Percentiles rank a stretch among this genome's conserved stretches.
phyloP scores from a whole-genome alignment of 441 rosid species.

The Rhodomyrtus psidioides region DNA sequence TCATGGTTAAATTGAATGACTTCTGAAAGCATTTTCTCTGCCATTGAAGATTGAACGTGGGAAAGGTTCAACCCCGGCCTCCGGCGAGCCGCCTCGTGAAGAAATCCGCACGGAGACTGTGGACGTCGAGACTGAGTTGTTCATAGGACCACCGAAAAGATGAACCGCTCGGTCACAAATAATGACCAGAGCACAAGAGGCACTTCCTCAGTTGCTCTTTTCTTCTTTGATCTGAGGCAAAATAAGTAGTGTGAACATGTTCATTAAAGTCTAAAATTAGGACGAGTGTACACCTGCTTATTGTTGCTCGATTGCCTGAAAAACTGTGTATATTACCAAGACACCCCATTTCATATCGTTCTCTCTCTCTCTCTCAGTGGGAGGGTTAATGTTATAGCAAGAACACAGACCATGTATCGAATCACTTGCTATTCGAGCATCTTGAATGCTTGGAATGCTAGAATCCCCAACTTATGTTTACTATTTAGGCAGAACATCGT shows the following conservation, averaged over 20 bases:
- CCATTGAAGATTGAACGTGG: neutral
- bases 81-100: neutral
- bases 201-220: neutral
- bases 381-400: neutral
- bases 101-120: neutral
- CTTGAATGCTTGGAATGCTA: neutral
- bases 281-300: neutral
- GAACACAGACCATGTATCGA: neutral
- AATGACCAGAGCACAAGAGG: neutral
- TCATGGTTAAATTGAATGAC: neutral
- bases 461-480: neutral
- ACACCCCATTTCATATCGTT: neutral
- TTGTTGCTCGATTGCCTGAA: neutral
- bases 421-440: neutral
- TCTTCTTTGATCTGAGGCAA: neutral
- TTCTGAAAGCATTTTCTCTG: neutral
- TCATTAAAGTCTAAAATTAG: neutral
- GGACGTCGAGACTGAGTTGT: neutral
- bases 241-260: neutral
- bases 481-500: no score
- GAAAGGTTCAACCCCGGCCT: neutral
- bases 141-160: neutral
- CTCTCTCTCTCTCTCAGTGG: neutral
- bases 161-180: neutral
- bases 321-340: neutral